phyloP scores from a whole-genome alignment of 1,284 basidiomycete species.

The Coniferiporia sulphurascens region DNA sequence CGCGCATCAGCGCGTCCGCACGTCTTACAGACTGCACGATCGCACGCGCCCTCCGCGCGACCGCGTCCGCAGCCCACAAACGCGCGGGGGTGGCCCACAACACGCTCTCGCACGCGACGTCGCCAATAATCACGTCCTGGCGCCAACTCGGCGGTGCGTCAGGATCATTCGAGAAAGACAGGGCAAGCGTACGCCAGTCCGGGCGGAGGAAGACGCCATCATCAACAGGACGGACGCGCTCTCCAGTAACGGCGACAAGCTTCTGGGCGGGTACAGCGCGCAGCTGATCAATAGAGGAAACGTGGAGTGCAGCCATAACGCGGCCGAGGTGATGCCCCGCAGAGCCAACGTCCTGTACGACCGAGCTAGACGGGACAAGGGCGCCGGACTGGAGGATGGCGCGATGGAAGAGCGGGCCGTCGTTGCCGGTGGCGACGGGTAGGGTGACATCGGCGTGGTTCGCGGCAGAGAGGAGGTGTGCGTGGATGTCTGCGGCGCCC shows the following conservation, averaged over 20 bases:
- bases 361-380: slow-evolving; percentile 14
- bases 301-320: slow-evolving; percentile 48
- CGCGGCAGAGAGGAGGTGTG: slow-evolving; percentile 58
- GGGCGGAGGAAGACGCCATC: slow-evolving; percentile 62
- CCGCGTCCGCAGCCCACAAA: slow-evolving; percentile 54
- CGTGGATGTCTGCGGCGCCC: slow-evolving; percentile 69
- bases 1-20: slow-evolving; percentile 53
- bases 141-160: slow-evolving; percentile 23
- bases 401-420: slow-evolving; percentile 18
- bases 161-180: slow-evolving; percentile 14
- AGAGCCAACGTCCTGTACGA: slow-evolving; percentile 47
- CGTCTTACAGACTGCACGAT: slow-evolving; percentile 63
- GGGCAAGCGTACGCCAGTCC: slow-evolving; percentile 50
- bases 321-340: slow-evolving; percentile 65
- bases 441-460: slow-evolving; percentile 57
- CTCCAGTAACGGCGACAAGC: slow-evolving; percentile 42
- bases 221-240: slow-evolving; percentile 52
- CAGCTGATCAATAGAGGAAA: slow-evolving; percentile 54
- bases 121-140: slow-evolving; percentile 71
- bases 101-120: slow-evolving; percentile 60
- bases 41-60: slow-evolving; percentile 61
- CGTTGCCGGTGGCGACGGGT: slow-evolving; percentile 36
- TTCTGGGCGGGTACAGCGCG: slow-evolving; percentile 50
- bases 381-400: slow-evolving; percentile 21
- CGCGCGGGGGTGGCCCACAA: slow-evolving; percentile 55